Base-by-base conservation (phyloP, 1,284 basidiomycete species). In the Rhodotorula sp. region DNA sequence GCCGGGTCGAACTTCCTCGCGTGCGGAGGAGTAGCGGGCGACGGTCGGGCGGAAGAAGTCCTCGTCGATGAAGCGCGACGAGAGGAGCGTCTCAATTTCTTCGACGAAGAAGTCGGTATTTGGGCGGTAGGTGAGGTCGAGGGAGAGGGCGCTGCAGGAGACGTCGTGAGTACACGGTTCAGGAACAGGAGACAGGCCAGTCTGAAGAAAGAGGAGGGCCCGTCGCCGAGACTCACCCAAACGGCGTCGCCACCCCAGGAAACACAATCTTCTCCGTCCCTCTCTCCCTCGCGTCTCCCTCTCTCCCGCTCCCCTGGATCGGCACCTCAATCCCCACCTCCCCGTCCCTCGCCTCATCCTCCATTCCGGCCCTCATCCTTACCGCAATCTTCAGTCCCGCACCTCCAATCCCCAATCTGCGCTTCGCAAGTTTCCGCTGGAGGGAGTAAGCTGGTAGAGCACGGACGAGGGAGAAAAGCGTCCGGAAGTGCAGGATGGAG, bases 401-500 rank as follows among this genome's bases (percentile, higher is more conserved):
- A 62, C 61, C 44, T 74, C 50, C 67, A 2, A 30, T 58, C 18
- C 63, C 60, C 10, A 34, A 62, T 20, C 40, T 31, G 37, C 53
- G 16, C n/a, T 68, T 54, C 18, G 66, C 65, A 16, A 79, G 58
- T 26, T 68, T 70, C 24, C 77, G 60, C 18, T 72, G 69, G 8
- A 81, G 71, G 4, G 69, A 65, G 47, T 75, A 77, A 0, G 77
- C 64, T 0, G 80, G 80, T 20, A 81, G 63, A 0, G 70, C 58
- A 31, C 75, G 71, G 6, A 76, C 61, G 54, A 80, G 70, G 7
- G 76, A 73, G 70, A 75, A 80, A 0, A 80, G 73, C 0, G 77
- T 63, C 6, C 79, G 71, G 59, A 81, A 80, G 48, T 80, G 77
- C 15, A 77, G 64, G 58, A 80, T 78, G 51, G 79, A 78, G 26